Evolutionary conservation across 2,329 filamentous ascomycete species (phyloP).

Genomic region (Penicillium sp.): DNA sequence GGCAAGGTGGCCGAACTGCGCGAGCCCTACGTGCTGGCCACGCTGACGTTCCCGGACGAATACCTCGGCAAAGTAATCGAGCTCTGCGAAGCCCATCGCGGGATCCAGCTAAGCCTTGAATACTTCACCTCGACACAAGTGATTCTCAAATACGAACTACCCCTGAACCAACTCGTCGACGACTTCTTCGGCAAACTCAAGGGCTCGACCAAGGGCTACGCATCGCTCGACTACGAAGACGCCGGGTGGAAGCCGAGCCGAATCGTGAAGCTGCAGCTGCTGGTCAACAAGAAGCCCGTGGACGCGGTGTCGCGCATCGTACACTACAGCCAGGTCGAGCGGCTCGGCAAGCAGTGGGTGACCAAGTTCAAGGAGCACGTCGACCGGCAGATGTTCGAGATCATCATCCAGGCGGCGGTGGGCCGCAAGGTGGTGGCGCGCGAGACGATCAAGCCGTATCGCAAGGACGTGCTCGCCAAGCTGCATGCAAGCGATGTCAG

Average conservation of each 20-base stretch:
- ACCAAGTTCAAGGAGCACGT: slow-evolving; percentile 96
- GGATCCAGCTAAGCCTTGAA: slow-evolving; percentile 78
- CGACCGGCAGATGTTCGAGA: slow-evolving; percentile 93
- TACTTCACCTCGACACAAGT: slow-evolving; percentile 93
- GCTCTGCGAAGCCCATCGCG: slow-evolving; percentile 84
- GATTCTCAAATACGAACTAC: slow-evolving; percentile 88
- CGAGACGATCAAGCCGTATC: slow-evolving; percentile 93
- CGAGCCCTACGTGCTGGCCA: slow-evolving; percentile 74
- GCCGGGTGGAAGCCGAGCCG: slow-evolving; percentile 77
- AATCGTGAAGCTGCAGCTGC: slow-evolving; percentile 82
- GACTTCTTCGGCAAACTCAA: slow-evolving; percentile 98
- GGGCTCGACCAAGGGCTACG: slow-evolving; percentile 89
- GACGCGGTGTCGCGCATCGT: slow-evolving; percentile 92
- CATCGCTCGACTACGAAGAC: slow-evolving; percentile 94
- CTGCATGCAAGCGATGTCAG: slow-evolving; percentile 86
- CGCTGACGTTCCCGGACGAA: slow-evolving; percentile 87
- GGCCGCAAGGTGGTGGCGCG: slow-evolving; percentile 80
- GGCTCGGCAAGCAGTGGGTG: slow-evolving; percentile 83
- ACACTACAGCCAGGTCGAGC: slow-evolving; percentile 74
- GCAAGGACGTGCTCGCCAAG: slow-evolving; percentile 92
- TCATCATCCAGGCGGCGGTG: slow-evolving; percentile 87
- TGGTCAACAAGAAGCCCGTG: slow-evolving; percentile 90
- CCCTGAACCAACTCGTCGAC: slow-evolving; percentile 84
- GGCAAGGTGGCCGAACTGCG: slow-evolving; percentile 59
- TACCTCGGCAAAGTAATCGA: slow-evolving; percentile 94